phyloP scores from a whole-genome alignment of 1,139 yeast species.

The Taiozyma sp. region DNA sequence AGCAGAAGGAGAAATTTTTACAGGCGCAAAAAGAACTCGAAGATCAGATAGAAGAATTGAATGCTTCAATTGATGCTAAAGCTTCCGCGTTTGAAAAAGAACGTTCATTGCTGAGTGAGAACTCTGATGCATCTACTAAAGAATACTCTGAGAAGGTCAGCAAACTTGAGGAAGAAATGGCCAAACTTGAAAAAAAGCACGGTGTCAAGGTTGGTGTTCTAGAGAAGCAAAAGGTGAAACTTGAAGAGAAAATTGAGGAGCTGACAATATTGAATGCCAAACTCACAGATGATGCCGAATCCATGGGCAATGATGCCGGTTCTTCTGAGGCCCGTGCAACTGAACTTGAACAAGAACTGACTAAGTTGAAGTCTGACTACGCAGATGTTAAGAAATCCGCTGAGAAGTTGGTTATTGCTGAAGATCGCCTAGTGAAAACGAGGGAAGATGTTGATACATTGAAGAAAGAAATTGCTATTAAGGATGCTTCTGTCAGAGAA shows the following conservation, averaged over 20 bases:
- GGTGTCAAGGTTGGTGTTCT: constrained; percentile 11
- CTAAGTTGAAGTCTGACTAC: neutral
- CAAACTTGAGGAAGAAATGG: constrained; percentile 28
- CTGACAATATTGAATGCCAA: constrained; percentile 11
- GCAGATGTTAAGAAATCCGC: constrained; percentile 1
- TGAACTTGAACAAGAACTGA: neutral
- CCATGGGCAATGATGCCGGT: constrained; percentile 2
- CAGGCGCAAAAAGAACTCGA: constrained; percentile 11
- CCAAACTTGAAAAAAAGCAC: constrained; percentile 16
- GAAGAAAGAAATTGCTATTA: neutral
- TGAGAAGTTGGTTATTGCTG: neutral
- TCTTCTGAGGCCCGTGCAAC: neutral
- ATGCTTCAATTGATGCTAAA: constrained; percentile 30
- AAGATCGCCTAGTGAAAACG: neutral
- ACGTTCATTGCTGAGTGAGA: constrained; percentile 41
- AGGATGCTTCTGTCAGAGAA: neutral
- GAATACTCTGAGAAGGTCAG: constrained; percentile 46
- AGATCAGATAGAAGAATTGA: constrained; percentile 21
- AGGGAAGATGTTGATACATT: neutral
- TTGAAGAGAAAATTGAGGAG: constrained; percentile 14
- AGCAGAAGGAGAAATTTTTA: constrained; percentile 4
- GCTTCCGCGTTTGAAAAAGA: constrained; percentile 45
- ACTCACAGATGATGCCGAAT: constrained; percentile 2
- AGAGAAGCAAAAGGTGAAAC: constrained; percentile 9
- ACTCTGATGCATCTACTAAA: constrained; percentile 43